phyloP scores from a whole-genome alignment of 2,329 filamentous ascomycete species.

The Celoporthe dispersa region DNA sequence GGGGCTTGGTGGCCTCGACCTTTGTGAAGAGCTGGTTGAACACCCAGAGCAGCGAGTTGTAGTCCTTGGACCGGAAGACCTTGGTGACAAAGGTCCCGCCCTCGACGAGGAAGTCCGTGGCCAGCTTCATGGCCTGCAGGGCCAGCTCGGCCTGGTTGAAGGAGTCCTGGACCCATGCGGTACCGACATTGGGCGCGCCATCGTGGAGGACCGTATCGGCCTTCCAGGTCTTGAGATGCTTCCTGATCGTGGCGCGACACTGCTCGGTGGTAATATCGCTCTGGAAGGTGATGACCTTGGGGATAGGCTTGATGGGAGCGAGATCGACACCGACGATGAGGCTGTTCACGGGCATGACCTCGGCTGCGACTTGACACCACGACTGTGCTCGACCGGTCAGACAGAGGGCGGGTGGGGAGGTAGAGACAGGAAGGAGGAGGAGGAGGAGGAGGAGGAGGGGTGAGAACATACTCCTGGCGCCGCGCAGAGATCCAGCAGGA shows the following conservation, averaged over 20 bases:
- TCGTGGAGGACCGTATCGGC: conserved; percentile 95
- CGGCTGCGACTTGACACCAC: conserved; percentile 95
- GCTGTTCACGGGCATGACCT: conserved; percentile 88
- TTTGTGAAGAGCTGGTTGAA: conserved; percentile 96
- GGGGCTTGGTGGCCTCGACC: conserved; percentile 96
- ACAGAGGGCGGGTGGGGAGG: background rate
- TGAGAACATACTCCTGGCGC: conserved; percentile 76
- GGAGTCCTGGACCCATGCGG: conserved; percentile 96
- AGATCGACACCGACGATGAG: conserved; percentile 95
- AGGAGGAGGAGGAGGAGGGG: background rate
- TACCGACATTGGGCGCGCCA: conserved; percentile 96
- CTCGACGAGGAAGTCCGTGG: conserved; percentile 87
- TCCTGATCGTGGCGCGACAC: conserved; percentile 85
- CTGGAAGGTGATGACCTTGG: conserved; percentile 92
- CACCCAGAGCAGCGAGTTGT: conserved; percentile 94
- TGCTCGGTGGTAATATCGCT: conserved; percentile 98
- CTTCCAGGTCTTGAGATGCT: conserved; percentile 94
- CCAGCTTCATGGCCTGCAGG: conserved; percentile 87
- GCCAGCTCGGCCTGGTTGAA: conserved; percentile 96
- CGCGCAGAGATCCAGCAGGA: conserved; percentile 95
- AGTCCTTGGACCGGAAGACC: conserved; percentile 96
- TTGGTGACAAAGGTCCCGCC: conserved; percentile 96
- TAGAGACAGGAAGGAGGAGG: background rate
- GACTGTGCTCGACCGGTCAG: conserved; percentile 54
- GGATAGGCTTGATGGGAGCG: conserved; percentile 92